Evolutionary conservation across 176 grass and related monocot genomes (phyloP).

Genomic region (Eleusine coracana): DNA sequence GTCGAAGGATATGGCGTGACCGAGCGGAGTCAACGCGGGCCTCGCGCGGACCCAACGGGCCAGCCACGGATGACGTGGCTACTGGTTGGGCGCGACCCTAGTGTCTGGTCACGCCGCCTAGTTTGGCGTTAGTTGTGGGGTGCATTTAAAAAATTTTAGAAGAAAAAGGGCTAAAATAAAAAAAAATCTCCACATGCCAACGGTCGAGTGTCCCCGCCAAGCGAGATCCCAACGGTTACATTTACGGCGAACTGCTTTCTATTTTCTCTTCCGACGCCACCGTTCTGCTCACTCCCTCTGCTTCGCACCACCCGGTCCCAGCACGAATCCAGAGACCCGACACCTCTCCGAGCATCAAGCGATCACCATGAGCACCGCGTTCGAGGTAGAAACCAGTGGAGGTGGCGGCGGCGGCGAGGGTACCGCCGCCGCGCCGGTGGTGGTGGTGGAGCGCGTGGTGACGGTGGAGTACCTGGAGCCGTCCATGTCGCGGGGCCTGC

Average conservation of each 20-base stretch:
- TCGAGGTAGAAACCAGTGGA: background rate
- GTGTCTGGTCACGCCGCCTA: too few relatives aligned
- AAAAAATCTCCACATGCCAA: constrained; percentile 17
- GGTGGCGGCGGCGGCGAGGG: background rate
- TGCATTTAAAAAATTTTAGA: too few relatives aligned
- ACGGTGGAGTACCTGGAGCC: constrained; percentile 92
- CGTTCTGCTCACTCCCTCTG: background rate
- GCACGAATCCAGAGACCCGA: background rate
- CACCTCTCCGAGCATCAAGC: background rate
- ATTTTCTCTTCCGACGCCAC: background rate
- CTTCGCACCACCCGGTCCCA: background rate
- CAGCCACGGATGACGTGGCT: too few relatives aligned
- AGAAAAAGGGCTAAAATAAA: too few relatives aligned
- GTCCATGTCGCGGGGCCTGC: constrained; percentile 74
- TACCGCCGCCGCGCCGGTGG: background rate
- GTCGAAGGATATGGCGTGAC: too few relatives aligned
- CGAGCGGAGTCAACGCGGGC: too few relatives aligned
- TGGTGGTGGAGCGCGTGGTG: constrained; percentile 77
- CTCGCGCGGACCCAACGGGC: too few relatives aligned
- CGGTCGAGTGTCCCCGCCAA: constrained; percentile 44
- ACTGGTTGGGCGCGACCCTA: too few relatives aligned
- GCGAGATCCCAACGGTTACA: constrained; percentile 44
- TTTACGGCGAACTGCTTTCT: constrained; percentile 2
- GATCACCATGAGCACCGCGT: constrained; percentile 27
- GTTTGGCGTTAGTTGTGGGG: too few relatives aligned